Base-by-base conservation (phyloP, 1,139 yeast genomes). In the Blastobotrys raffinosifermentans region DNA sequence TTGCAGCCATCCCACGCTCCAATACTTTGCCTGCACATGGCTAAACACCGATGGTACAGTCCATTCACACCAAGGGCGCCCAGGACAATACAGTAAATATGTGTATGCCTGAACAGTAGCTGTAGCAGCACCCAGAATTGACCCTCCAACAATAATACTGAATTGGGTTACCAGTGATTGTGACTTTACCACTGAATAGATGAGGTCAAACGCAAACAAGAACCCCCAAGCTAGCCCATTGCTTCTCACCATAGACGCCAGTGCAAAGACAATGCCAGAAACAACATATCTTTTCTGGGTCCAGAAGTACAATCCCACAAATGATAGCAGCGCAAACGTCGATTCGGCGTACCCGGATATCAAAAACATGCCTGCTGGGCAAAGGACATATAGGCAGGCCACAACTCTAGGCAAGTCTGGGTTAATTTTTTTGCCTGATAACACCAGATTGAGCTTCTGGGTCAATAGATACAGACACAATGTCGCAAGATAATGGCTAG, bases 331-430 rank as follows among this genome's bases (percentile, higher is more conserved):
- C 23, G 85, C 80, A 37, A 87, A 79, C 14, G 75, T 53, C 26
- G 87, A 75, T 60, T 91, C 98, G 0, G 93, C 71, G 59, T 89
- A 91, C 2, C 86, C 77, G 0, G 79, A 73, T 0, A 82, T 69
- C 36, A 86, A 65, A 51, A 87, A 91, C 3, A 86, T 71, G 0
- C 95, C 95, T 1, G 87, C 91, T 2, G 95, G 91, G 13, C 84
- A 75, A 11, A 81, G 44, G 1, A 79, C 60, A 50, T 72, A 80
- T 14, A 80, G 53, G 3, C 74, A 44, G 3, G 81, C 64, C 4
- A 72, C 38, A 45, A 58, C 50, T 43, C 55, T 50, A 16, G 74
- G 37, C 72, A 39, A 64, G 41, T 17, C 33, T 6, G 15, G 10
- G 7, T 25, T 10, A n/a, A 37, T 44, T 37, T 26, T 16, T 31